A percentile compares a stretch with the other conserved stretches of the same genome.
These are phyloP conservation scores for Globisporangium recalcitrans DNA, from an alignment of 352 stramenopile genomes.

Conservation along the genomic window DNA sequence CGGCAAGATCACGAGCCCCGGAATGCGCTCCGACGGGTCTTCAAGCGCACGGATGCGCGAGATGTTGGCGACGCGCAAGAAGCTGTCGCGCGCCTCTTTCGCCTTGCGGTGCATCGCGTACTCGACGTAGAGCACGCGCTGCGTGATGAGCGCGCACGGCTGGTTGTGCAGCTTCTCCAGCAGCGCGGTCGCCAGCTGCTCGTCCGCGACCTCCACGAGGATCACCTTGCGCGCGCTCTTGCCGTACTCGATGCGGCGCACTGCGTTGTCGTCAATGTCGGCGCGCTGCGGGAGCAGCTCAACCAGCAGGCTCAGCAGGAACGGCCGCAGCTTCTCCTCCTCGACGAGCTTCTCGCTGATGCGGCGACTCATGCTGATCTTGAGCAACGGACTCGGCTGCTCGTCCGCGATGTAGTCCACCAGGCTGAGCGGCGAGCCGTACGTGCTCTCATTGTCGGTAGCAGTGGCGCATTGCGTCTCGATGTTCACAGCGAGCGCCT, in stretches of 20 bases:
- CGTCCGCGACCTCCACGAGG: constrained; percentile 31
- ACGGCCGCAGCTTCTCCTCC: constrained; percentile 43
- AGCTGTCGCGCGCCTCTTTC: constrained; percentile 56
- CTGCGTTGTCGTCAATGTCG: constrained; percentile 11
- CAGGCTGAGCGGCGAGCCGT: constrained; percentile 12
- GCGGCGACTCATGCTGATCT: constrained; percentile 68
- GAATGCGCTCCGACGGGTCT: constrained; percentile 42
- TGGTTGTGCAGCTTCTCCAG: constrained; percentile 50
- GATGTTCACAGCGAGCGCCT: constrained; percentile 2
- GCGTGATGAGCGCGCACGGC: constrained; percentile 44
- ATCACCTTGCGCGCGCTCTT: constrained; percentile 47
- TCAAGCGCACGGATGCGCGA: constrained; percentile 36
- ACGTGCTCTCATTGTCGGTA: neutral
- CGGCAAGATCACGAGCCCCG: constrained; percentile 49
- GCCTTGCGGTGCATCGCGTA: constrained; percentile 61
- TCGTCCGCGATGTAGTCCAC: constrained; percentile 50
- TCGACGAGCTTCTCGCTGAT: constrained; percentile 48
- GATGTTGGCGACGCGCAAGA: constrained; percentile 53
- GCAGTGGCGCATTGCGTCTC: constrained; percentile 5
- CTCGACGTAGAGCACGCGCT: constrained; percentile 69
- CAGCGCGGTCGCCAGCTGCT: constrained; percentile 18
- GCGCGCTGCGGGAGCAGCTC: constrained; percentile 7
- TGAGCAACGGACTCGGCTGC: constrained; percentile 48
- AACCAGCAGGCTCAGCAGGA: constrained; percentile 20
- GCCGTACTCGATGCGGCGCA: constrained; percentile 53